Base-by-base conservation (phyloP, 2,329 filamentous ascomycete species). In the Penicillium sp. region DNA sequence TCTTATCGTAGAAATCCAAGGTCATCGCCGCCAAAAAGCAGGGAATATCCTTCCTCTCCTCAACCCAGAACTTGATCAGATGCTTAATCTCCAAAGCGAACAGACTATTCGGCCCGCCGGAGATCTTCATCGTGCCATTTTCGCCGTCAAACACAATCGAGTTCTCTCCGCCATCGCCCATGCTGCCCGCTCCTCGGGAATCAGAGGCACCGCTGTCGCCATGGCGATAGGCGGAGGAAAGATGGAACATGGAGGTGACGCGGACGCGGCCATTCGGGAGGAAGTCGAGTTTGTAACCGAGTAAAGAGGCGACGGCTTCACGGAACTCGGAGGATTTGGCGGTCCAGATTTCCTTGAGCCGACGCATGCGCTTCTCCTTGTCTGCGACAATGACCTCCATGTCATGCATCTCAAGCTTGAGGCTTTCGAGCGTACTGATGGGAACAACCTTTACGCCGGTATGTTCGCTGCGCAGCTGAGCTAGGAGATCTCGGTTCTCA, bases 221-320 rank as follows among this genome's bases (percentile, higher is more conserved):
- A 43, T 73, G 71, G 43, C 71, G 59, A 49, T 74, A 74, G 9
- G 68, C 70, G 53, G 72, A 70, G 2, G 81, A 84, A 0, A 90
- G 86, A 66, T 87, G 88, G 66, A 92, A 95, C 57, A 92, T 87
- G 52, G 81, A 87, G 47, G 92, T 95, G 20, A 96, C 89, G 28
- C 89, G 86, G 72, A 96, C 95, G 63, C 95, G 92, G 37, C 93
- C 93, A 68, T 95, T 95, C n/a, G 91, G 90, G 67, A 96, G 86
- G 68, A 98, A 97, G 28, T 93, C 90, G 10, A 97, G 83, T 46
- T 92, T 92, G 87, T 91, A 98, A 0, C 93, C 93, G 0, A 98
- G 79, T 0, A 95, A 86, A 18, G 85, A 89, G 55, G 91, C 91
- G 50, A 98, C 91, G 28, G 91, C 89, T 72, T 97, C 90, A 43